Evolutionary conservation across 225 moss, liverwort and hornwort genomes (phyloP).

Genomic region (Pseudoscleropodium purum): DNA sequence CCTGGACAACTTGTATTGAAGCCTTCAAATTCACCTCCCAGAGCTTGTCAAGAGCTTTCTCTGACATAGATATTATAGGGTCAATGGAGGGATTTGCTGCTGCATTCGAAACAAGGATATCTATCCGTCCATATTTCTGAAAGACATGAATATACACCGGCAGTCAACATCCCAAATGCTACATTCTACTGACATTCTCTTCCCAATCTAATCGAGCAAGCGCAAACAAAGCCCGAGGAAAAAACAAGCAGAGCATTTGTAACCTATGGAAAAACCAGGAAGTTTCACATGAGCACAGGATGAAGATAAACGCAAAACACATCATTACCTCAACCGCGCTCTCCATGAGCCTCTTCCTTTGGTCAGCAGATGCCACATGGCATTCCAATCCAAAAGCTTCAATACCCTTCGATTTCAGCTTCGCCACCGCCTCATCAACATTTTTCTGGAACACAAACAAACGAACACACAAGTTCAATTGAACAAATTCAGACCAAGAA

Average conservation of each 20-base stretch:
- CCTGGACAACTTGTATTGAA: slow-evolving; percentile 83
- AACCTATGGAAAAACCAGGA: neutral
- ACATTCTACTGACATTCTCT: neutral
- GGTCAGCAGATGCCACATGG: slow-evolving; percentile 83
- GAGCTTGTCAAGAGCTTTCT: slow-evolving; percentile 67
- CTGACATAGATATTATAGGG: slow-evolving; percentile 50
- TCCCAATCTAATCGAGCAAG: neutral
- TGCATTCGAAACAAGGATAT: slow-evolving; percentile 95
- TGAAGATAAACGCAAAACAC: neutral
- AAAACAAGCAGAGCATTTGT: neutral
- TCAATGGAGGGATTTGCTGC: slow-evolving; percentile 64
- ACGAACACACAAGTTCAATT: neutral
- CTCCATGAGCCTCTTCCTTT: slow-evolving; percentile 77
- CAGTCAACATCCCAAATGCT: neutral
- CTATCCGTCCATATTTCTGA: slow-evolving; percentile 83
- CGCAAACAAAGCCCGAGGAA: neutral
- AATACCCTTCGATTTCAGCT: slow-evolving; percentile 59
- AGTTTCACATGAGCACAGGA: neutral
- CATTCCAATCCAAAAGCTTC: slow-evolving; percentile 70
- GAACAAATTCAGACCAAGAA: neutral
- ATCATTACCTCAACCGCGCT: slow-evolving; percentile 55
- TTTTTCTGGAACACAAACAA: slow-evolving; percentile 49
- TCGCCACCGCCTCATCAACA: slow-evolving; percentile 74
- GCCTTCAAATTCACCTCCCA: slow-evolving; percentile 96
- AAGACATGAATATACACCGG: neutral